Base-by-base conservation (phyloP, 148 eudicot genomes). In the Hydrangea macrophylla region DNA sequence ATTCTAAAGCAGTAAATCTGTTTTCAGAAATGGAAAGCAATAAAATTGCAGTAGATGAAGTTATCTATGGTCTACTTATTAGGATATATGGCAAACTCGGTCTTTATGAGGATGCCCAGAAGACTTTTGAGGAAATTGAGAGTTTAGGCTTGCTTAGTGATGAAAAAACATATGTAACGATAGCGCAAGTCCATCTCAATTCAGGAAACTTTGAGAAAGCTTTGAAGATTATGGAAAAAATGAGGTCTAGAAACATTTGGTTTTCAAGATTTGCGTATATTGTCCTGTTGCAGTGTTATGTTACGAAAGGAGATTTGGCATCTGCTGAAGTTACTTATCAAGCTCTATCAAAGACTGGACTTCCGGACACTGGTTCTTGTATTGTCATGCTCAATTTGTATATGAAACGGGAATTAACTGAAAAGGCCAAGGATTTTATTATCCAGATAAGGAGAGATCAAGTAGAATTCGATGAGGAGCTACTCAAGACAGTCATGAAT, bases 11-110 rank as follows among this genome's bases (percentile, higher is more conserved):
- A 39, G 72, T 84, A 61, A 76, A 86, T 23, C 85, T 88, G 32
- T 86, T 88, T 27, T 74, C 85, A 24, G 90, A 88, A 63, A 88
- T 88, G 94, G 90, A 76, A 55, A 84, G 69, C 35, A 71, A 72
- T 74, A 78, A 77, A 45, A 72, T 88, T 40, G 73, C 51, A 68
- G 85, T 77, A 55, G 94, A 88, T 77, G 88, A 88, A 77, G 86
- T 84, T 61, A 88, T 88, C 17, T 84, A 76, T 72, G 88, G 94
- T 57, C 75, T 88, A 69, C 82, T 88, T 53, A 71, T 88, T 33
- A 81, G 90, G 59, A 88, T 88, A 69, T 88, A 88, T 75, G 94
- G 90, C 9, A 88, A 84, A 79, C 83, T 88, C 55, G 94, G 85
- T 60, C 88, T 88, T 18, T 80, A 74, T 73, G 88, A 80, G 63